Conservation (phyloP, 805 yeast species). For the Candida chilensis region DNA sequence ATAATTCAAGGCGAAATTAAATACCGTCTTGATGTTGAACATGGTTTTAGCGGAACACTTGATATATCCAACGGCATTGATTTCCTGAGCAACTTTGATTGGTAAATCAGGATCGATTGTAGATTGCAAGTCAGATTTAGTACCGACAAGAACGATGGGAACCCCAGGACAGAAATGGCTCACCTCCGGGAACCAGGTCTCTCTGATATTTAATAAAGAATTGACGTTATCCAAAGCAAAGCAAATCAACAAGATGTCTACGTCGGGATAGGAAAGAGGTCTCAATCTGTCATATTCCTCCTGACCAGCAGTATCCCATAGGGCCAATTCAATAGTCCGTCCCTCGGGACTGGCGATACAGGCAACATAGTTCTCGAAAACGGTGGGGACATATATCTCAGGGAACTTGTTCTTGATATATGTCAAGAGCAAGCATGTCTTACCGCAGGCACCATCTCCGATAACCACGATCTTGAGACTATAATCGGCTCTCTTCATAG, state of each 20-base stretch:
- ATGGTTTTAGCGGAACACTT: conserved; percentile 74
- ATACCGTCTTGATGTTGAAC: conserved; percentile 59
- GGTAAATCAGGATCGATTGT: conserved; percentile 37
- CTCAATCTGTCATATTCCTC: conserved; percentile 78
- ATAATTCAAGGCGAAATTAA: conserved; percentile 47
- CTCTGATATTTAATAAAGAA: conserved; percentile 64
- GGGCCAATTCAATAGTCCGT: conserved; percentile 54
- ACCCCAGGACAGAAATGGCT: conserved; percentile 73
- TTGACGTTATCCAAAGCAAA: conserved; percentile 57
- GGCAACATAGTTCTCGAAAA: conserved; percentile 71
- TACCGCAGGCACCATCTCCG: conserved; percentile 91
- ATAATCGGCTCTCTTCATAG: conserved; percentile 15
- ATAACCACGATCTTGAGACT: conserved; percentile 64
- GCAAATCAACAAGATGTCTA: conserved; percentile 66
- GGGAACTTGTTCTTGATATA: conserved; percentile 70
- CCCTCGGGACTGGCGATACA: conserved; percentile 37
- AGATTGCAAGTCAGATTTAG: conserved; percentile 55
- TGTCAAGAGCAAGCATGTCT: conserved; percentile 58
- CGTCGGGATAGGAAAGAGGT: conserved; percentile 74
- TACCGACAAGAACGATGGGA: conserved; percentile 75
- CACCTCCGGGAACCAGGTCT: conserved; percentile 85
- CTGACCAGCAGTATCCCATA: conserved; percentile 91
- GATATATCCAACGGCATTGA: conserved; percentile 64
- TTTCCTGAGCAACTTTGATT: conserved; percentile 40
- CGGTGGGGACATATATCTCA: conserved; percentile 67